These are phyloP conservation scores for Suaeda aralocaspica DNA, from an alignment of 148 eudicot genomes.

Conservation along the genomic window DNA sequence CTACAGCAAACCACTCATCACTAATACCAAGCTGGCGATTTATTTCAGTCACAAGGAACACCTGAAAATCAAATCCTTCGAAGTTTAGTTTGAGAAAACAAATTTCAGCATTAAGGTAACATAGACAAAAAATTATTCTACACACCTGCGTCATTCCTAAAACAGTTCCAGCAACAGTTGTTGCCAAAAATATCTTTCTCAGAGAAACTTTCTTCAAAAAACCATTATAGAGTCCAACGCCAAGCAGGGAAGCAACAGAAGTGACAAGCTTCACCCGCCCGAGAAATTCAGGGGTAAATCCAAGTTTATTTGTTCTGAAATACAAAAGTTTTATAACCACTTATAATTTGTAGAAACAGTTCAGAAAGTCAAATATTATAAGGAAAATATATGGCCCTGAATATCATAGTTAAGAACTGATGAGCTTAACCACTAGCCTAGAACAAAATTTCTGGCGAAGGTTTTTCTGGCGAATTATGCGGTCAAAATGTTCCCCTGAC, in stretches of 20 bases:
- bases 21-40: slow-evolving; percentile 86
- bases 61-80: slow-evolving; percentile 36
- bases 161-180: slow-evolving; percentile 69
- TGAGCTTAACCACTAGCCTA: no score
- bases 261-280: slow-evolving; percentile 98
- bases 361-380: neutral
- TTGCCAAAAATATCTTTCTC: slow-evolving; percentile 66
- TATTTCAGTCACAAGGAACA: slow-evolving; percentile 84
- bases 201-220: slow-evolving; percentile 74
- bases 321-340: slow-evolving; percentile 10
- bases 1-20: slow-evolving; percentile 97
- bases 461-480: no score
- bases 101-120: neutral
- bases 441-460: no score
- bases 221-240: slow-evolving; percentile 94
- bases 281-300: slow-evolving; percentile 91
- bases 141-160: slow-evolving; percentile 96
- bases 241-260: slow-evolving; percentile 85
- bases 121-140: neutral
- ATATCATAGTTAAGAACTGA: neutral
- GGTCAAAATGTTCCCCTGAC: no score
- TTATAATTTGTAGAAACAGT: neutral
- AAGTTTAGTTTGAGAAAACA: neutral
- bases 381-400: neutral
- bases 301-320: slow-evolving; percentile 89